Evolutionary conservation across 2,329 filamentous ascomycete genomes (phyloP).

Genomic region (Colletotrichum costaricense): DNA sequence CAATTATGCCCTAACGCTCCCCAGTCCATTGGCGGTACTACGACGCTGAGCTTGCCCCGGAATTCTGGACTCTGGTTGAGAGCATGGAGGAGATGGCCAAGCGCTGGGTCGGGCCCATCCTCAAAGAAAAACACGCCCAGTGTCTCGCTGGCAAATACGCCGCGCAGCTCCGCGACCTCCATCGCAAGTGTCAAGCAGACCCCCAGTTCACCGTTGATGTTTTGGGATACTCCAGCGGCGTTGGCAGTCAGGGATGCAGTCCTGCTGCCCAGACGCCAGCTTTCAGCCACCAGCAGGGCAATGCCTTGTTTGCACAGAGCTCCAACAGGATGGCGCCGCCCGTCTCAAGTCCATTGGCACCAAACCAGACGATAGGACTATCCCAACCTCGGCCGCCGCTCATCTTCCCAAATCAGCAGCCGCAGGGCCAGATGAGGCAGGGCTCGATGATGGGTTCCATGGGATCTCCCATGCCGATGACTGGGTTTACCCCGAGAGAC

Average conservation of each 20-base stretch:
- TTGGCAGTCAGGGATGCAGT: constrained; percentile 23
- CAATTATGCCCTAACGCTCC: neutral
- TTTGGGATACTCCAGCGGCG: constrained; percentile 35
- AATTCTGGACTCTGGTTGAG: constrained; percentile 44
- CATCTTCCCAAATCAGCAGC: constrained; percentile 5
- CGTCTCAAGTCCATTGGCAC: neutral
- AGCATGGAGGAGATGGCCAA: constrained; percentile 44
- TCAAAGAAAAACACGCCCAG: constrained; percentile 10
- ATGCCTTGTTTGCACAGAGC: constrained; percentile 6
- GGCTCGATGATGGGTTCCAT: constrained; percentile 14
- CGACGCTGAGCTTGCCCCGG: constrained; percentile 35
- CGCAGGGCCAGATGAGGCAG: constrained; percentile 12
- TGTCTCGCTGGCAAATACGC: constrained; percentile 40
- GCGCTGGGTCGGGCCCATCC: constrained; percentile 41
- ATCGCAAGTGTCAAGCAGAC: constrained; percentile 28
- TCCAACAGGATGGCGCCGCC: neutral
- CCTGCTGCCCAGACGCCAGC: constrained; percentile 12
- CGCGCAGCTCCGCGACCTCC: constrained; percentile 33
- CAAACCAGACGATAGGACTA: neutral
- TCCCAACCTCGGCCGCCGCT: constrained; percentile 6
- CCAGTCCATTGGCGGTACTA: constrained; percentile 45
- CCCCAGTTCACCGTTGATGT: constrained; percentile 35
- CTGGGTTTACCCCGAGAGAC: constrained; percentile 13
- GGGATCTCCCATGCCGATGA: constrained; percentile 12
- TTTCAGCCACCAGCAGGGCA: constrained; percentile 28